Conservation (phyloP, 1,284 basidiomycete species). For the Pterula multifida region DNA sequence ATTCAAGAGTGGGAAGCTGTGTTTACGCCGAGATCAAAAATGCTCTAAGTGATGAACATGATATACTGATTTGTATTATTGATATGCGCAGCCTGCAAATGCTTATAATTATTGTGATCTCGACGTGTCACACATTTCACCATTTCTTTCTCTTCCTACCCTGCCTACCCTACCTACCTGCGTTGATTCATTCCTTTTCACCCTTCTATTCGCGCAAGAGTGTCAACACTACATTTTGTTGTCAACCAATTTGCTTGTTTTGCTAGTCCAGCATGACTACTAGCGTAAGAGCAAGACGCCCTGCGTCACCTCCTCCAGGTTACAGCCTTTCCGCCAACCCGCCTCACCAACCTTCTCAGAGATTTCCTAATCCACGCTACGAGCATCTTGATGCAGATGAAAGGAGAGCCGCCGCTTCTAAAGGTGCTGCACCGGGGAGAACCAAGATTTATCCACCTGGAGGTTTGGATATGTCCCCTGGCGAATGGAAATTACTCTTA, state of each 20-base stretch:
- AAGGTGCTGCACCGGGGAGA: slow-evolving; percentile 40
- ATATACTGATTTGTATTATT: background rate
- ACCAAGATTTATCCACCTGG: slow-evolving; percentile 38
- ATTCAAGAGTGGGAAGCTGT: background rate
- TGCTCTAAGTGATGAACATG: background rate
- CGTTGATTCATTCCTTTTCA: background rate
- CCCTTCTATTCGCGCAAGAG: background rate
- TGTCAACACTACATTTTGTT: background rate
- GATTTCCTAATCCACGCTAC: slow-evolving; percentile 49
- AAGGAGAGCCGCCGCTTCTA: slow-evolving; percentile 54
- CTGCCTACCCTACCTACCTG: background rate
- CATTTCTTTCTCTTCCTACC: background rate
- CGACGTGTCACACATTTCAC: background rate
- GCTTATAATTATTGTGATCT: background rate
- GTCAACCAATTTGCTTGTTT: slow-evolving; percentile 7
- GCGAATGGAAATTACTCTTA: slow-evolving; percentile 64
- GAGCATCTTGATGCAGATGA: slow-evolving; percentile 64
- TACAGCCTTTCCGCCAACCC: slow-evolving; percentile 19
- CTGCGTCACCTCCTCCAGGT: slow-evolving; percentile 50
- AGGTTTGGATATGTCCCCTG: slow-evolving; percentile 51
- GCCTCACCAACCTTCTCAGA: slow-evolving; percentile 27
- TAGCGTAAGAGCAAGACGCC: slow-evolving; percentile 47
- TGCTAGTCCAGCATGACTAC: slow-evolving; percentile 28
- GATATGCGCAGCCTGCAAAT: background rate
- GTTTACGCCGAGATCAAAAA: background rate